These are phyloP conservation scores for Penicillium sp. DNA, from an alignment of 2,329 filamentous ascomycete genomes.

Conservation along the genomic window DNA sequence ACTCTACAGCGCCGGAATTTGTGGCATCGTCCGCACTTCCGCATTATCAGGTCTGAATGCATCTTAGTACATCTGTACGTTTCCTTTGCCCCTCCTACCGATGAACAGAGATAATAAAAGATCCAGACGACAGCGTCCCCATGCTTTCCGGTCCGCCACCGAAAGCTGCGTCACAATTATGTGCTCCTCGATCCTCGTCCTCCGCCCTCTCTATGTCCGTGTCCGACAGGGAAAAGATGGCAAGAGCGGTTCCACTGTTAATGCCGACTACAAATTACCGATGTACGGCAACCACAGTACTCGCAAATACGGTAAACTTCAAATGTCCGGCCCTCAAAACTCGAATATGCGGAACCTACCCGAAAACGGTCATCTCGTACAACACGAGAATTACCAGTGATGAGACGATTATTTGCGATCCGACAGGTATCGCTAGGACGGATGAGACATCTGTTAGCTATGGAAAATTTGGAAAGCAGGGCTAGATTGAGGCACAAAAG, in stretches of 20 bases:
- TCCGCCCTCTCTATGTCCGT: not conserved
- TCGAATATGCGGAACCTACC: not conserved
- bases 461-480: not conserved
- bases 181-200: not conserved
- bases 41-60: conserved; percentile 18
- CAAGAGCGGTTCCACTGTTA: not conserved
- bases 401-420: not conserved
- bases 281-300: not conserved
- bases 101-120: not conserved
- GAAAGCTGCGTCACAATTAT: not conserved
- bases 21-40: conserved; percentile 24
- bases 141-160: not conserved
- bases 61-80: conserved; percentile 17
- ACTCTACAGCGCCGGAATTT: conserved; percentile 18
- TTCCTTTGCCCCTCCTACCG: not conserved
- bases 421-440: not conserved
- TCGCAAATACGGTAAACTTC: not conserved
- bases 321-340: not conserved
- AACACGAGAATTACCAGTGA: not conserved
- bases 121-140: not conserved
- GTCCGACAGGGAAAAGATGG: not conserved
- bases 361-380: not conserved
- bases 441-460: not conserved
- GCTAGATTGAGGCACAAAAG: not conserved
- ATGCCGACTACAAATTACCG: not conserved